Percentiles rank a stretch among this genome's conserved stretches.
phyloP scores from a whole-genome alignment of 805 yeast genomes.

The Hanseniaspora occidentalis region DNA sequence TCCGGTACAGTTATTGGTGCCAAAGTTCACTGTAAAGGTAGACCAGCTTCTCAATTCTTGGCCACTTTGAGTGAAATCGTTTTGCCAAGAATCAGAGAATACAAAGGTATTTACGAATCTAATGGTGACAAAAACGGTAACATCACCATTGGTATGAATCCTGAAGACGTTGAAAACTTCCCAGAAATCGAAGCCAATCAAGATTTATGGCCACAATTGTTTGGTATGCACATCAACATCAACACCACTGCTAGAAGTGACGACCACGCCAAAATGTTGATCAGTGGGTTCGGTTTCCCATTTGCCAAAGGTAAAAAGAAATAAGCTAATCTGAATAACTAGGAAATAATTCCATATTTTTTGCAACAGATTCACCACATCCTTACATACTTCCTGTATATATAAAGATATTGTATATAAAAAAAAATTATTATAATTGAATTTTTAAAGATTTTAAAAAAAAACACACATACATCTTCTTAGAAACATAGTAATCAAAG shows the following conservation, averaged over 20 bases:
- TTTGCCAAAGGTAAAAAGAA: conserved; percentile 23
- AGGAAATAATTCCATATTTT: too few species aligned
- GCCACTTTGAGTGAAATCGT: conserved; percentile 84
- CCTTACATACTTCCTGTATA: too few species aligned
- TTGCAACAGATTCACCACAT: too few species aligned
- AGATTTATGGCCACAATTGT: conserved; percentile 78
- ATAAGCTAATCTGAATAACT: not conserved
- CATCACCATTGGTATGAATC: conserved; percentile 69
- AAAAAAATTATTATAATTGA: not conserved
- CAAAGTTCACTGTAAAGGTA: conserved; percentile 62
- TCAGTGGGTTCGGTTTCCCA: conserved; percentile 76
- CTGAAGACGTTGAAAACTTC: conserved; percentile 67
- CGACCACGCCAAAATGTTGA: conserved; percentile 72
- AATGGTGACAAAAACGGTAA: conserved; percentile 83
- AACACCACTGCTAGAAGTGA: conserved; percentile 87
- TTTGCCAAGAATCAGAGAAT: conserved; percentile 84
- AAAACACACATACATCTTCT: not conserved
- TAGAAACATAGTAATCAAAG: too few species aligned
- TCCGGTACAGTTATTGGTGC: conserved; percentile 89
- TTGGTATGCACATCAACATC: conserved; percentile 75
- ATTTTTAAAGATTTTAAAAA: not conserved
- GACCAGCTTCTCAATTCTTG: conserved; percentile 75
- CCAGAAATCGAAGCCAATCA: conserved; percentile 90
- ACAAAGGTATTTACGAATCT: conserved; percentile 59
- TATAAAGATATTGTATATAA: not conserved